Percentiles rank a stretch among this genome's conserved stretches.
phyloP scores from a whole-genome alignment of 108 stramenopile genomes.

The Discostella stelligeroides region DNA sequence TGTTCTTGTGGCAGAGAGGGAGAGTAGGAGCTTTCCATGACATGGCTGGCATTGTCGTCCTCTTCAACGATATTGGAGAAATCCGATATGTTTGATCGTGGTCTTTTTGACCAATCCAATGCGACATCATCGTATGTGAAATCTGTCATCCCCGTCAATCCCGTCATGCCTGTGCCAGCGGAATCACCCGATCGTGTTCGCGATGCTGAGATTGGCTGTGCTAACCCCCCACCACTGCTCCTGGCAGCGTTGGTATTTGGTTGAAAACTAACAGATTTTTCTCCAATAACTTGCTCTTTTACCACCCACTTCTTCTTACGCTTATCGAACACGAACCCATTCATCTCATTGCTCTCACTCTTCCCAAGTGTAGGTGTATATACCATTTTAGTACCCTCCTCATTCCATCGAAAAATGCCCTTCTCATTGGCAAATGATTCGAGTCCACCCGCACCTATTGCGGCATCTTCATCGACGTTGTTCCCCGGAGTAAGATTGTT shows the following conservation, averaged over 20 bases:
- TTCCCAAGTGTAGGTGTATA: constrained; percentile 29
- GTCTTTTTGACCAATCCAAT: neutral
- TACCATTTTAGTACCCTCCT: constrained; percentile 46
- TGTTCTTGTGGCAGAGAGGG: constrained; percentile 19
- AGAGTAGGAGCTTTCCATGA: neutral
- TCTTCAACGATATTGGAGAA: neutral
- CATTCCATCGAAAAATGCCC: constrained; percentile 47
- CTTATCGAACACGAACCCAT: constrained; percentile 47
- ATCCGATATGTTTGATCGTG: constrained; percentile 2
- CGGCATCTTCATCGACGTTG: constrained; percentile 19
- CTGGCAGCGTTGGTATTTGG: constrained; percentile 5
- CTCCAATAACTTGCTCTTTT: constrained; percentile 13
- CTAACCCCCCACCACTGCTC: neutral
- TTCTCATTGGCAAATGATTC: constrained; percentile 41
- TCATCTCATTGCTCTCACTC: constrained; percentile 7
- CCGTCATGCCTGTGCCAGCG: neutral
- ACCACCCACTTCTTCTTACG: constrained; percentile 47
- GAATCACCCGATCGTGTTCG: constrained; percentile 32
- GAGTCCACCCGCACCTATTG: constrained; percentile 40
- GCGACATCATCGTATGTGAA: constrained; percentile 44
- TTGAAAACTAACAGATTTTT: constrained; percentile 37
- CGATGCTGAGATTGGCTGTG: constrained; percentile 3
- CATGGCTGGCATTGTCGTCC: neutral
- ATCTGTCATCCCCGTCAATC: constrained; percentile 30
- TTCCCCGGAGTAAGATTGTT: neutral